Evolutionary conservation across 2,329 filamentous ascomycete genomes (phyloP), one percentile per base, ranked within the genome.

Genomic region (Graphilbum fragrans): DNA sequence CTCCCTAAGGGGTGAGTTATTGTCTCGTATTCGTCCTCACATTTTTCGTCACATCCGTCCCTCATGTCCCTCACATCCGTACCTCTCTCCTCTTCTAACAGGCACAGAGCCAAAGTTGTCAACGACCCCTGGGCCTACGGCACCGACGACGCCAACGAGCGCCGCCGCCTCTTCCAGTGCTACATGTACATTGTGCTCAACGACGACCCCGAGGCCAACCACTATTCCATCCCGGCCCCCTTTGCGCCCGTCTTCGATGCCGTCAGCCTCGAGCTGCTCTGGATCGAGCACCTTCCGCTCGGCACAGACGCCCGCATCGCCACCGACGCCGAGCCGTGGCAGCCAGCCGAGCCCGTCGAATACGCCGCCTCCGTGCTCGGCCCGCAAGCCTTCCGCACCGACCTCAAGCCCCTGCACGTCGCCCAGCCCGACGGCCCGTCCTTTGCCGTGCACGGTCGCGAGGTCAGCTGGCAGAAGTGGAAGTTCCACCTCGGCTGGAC

Each of bases 401-500:
- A n/a, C n/a, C n/a, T 70, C 31, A 81, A 79, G 58, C 74, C 74
- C 2, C 62, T 78, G 45, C 69, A 22, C 14, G 41, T 48, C 16
- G 22, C 18, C 6, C 49, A 50, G 42, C 45, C 49, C 2, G 29
- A 48, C 31, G 49, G 49, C 9, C 35, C 47, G 11, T 48, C 45
- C 3, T 50, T 86, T 58, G 64, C 59, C 0, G 65, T 82, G 10
- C 61, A 63, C 44, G 60, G 71, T 50, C 63, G 64, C 38, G 55
- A 61, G n/a, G 50, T 77, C 5, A 58, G 66, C 42, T 80, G 76
- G 77, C 73, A 80, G 55, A 77, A 80, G 49, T 85, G 80, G 80
- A 65, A 70, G 2, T 80, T 86, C 60, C 66, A 80, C 5, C 67
- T 87, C 3, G 71, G 72, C 29, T 84, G 82, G 61, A 85, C 80